Percentiles rank a stretch among this genome's conserved stretches.
Evolutionary conservation across 768 basidiomycete genomes (phyloP).

Genomic region (Crassisporium funariophilum): DNA sequence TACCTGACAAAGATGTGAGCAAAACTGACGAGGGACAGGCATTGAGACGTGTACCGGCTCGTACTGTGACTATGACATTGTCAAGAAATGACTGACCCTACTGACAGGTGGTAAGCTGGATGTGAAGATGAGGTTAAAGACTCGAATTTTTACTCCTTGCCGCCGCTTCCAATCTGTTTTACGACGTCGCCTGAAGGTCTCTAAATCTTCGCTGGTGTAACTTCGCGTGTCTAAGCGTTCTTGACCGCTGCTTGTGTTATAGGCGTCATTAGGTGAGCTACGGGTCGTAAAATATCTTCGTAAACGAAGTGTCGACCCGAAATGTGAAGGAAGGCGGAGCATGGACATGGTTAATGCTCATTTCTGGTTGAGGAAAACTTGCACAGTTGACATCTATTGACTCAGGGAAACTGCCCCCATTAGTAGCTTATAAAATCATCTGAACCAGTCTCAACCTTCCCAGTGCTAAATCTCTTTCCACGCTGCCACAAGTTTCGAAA

Average conservation of each 20-base stretch:
- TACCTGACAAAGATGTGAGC: conserved; percentile 47
- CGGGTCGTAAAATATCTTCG: neutral
- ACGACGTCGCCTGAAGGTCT: conserved; percentile 47
- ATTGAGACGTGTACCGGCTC: conserved; percentile 56
- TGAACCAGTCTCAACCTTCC: too few species aligned
- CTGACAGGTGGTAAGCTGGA: conserved; percentile 7
- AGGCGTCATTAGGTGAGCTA: neutral
- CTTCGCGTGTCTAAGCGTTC: neutral
- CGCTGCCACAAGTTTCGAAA: too few species aligned
- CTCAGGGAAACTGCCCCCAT: too few species aligned
- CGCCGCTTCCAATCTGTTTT: conserved; percentile 77
- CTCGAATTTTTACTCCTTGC: conserved; percentile 70
- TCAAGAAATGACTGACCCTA: conserved; percentile 84
- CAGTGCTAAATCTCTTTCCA: too few species aligned
- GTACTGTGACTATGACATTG: conserved; percentile 75
- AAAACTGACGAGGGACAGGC: neutral
- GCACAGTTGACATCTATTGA: too few species aligned
- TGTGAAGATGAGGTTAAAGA: neutral
- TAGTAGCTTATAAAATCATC: too few species aligned
- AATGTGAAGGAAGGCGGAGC: conserved; percentile 3
- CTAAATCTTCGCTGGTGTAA: conserved; percentile 29
- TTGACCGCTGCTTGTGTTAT: conserved; percentile 1
- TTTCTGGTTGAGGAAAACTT: too few species aligned
- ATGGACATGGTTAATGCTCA: conserved; percentile 1
- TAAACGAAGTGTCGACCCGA: conserved; percentile 1